Percentiles rank a stretch among this genome's conserved stretches.
These are phyloP conservation scores for Lecanosticta acicola DNA, from an alignment of 2,329 filamentous ascomycete genomes.

Conservation along the genomic window DNA sequence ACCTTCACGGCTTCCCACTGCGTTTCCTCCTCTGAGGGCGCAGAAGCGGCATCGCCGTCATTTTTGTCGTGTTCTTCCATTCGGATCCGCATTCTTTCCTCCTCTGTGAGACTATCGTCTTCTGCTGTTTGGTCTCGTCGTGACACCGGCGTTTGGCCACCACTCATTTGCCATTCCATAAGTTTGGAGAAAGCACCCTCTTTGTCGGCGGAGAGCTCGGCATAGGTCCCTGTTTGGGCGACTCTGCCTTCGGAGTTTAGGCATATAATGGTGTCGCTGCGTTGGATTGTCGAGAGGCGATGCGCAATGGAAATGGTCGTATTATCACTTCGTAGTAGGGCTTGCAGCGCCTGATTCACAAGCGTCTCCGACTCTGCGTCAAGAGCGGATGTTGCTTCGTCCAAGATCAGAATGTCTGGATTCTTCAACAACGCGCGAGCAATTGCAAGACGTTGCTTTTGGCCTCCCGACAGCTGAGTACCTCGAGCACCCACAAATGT, in stretches of 20 bases:
- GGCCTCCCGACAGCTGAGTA: slow-evolving; percentile 88
- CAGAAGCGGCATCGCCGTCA: slow-evolving; percentile 25
- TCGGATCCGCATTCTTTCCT: slow-evolving; percentile 47
- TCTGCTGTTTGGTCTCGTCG: slow-evolving; percentile 11
- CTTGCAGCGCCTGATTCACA: slow-evolving; percentile 82
- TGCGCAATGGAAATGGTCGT: slow-evolving; percentile 98
- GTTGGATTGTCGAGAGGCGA: slow-evolving; percentile 90
- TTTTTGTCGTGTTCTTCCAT: slow-evolving; percentile 31
- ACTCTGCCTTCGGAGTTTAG: slow-evolving; percentile 81
- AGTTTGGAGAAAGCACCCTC: slow-evolving; percentile 85
- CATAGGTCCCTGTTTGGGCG: slow-evolving; percentile 83
- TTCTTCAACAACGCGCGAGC: slow-evolving; percentile 90
- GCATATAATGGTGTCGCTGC: slow-evolving; percentile 90
- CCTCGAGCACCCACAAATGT: slow-evolving; percentile 89
- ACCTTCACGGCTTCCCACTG: slow-evolving; percentile 29
- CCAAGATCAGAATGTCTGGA: slow-evolving; percentile 92
- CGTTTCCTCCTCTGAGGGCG: slow-evolving; percentile 34
- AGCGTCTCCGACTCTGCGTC: slow-evolving; percentile 96
- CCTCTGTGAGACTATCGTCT: slow-evolving; percentile 21
- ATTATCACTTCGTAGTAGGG: slow-evolving; percentile 76
- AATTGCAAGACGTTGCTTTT: slow-evolving; percentile 97
- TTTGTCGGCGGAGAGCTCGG: slow-evolving; percentile 64
- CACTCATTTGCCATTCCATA: slow-evolving; percentile 98
- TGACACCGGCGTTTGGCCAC: slow-evolving; percentile 52
- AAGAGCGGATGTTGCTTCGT: slow-evolving; percentile 89